Percentiles rank a stretch among this genome's conserved stretches.
These are phyloP conservation scores for Fonsecaea pedrosoi DNA, from an alignment of 2,329 filamentous ascomycete genomes.

Conservation along the genomic window DNA sequence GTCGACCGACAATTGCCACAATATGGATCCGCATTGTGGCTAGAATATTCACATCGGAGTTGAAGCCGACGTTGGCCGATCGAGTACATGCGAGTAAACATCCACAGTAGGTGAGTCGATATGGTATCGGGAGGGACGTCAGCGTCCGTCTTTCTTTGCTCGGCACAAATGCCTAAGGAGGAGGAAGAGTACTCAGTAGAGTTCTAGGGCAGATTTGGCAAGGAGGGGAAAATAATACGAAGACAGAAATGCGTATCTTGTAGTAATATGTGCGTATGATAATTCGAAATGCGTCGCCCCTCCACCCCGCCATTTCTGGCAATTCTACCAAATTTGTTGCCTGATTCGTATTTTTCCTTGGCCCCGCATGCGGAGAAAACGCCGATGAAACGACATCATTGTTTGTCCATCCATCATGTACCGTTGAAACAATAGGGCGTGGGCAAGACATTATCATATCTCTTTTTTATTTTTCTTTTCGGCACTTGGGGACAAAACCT, in stretches of 20 bases:
- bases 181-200: no score
- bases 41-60: not conserved
- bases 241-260: no score
- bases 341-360: not conserved
- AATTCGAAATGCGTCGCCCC: no score
- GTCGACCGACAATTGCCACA: constrained; percentile 4
- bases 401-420: not conserved
- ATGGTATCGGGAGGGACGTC: no score
- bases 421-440: not conserved
- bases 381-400: constrained; percentile 23
- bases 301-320: no score
- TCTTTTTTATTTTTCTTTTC: no score
- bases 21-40: not conserved
- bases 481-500: not conserved
- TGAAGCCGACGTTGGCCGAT: constrained; percentile 5
- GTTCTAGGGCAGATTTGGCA: no score
- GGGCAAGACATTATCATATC: not conserved
- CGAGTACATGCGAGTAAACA: not conserved
- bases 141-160: no score
- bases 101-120: no score
- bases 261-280: no score
- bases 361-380: constrained; percentile 31
- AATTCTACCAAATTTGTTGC: not conserved
- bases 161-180: no score
- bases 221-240: no score